A percentile compares a stretch with the other conserved stretches of the same genome.
Conservation (phyloP, 306 rosid genomes). For the Begonia fuchsioides region DNA sequence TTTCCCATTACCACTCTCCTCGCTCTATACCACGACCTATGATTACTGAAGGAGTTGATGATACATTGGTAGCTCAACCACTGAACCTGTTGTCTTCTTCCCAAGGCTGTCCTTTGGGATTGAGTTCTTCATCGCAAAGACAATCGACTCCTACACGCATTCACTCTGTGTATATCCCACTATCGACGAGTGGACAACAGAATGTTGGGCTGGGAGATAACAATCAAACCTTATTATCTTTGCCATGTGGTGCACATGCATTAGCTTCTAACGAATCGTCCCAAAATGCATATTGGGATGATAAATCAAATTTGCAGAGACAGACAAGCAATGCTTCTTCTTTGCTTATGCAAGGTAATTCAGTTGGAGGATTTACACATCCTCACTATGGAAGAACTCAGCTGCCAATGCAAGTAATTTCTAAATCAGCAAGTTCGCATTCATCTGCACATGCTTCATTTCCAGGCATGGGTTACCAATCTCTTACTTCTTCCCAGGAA, state of each 20-base stretch:
- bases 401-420: slow-evolving; percentile 17
- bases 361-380: slow-evolving; percentile 15
- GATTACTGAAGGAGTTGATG: slow-evolving; percentile 15
- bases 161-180: slow-evolving; percentile 17
- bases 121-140: slow-evolving; percentile 27
- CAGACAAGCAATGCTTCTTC: too few species aligned
- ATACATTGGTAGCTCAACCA: slow-evolving; percentile 18
- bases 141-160: slow-evolving; percentile 17
- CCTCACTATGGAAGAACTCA: slow-evolving; percentile 25
- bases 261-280: slow-evolving; percentile 17
- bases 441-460: slow-evolving; percentile 20
- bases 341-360: slow-evolving; percentile 11
- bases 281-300: slow-evolving; percentile 27
- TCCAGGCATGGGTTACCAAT: slow-evolving; percentile 13
- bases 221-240: slow-evolving; percentile 15
- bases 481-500: slow-evolving; percentile 20
- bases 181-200: neutral
- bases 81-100: slow-evolving; percentile 20
- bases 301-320: slow-evolving; percentile 7
- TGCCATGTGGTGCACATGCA: slow-evolving; percentile 14
- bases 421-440: slow-evolving; percentile 11
- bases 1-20: slow-evolving; percentile 14
- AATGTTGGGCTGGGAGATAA: slow-evolving; percentile 21
- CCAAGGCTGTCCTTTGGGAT: slow-evolving; percentile 30
- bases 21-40: slow-evolving; percentile 17